Evolutionary conservation across 768 basidiomycete genomes (phyloP).

Genomic region (Rhodotorula babjevae): DNA sequence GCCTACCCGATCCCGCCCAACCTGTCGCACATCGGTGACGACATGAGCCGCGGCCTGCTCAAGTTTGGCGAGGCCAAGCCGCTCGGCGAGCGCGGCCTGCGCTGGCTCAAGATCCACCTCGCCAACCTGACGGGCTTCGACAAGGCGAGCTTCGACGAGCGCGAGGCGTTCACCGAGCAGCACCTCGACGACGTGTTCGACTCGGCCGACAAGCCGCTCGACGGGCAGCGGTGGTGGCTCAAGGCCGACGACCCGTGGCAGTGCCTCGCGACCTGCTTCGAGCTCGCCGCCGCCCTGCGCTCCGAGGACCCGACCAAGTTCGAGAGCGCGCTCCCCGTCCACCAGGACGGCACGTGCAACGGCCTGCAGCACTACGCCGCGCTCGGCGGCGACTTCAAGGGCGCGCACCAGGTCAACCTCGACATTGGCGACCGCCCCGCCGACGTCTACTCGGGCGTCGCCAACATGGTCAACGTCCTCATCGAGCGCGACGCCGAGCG

Average conservation of each 20-base stretch:
- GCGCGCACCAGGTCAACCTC: slow-evolving; percentile 89
- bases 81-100: slow-evolving; percentile 74
- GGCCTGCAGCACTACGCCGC: slow-evolving; percentile 98
- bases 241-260: slow-evolving; percentile 96
- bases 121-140: slow-evolving; percentile 90
- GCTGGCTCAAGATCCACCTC: slow-evolving; percentile 93
- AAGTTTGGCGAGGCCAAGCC: slow-evolving; percentile 73
- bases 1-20: slow-evolving; percentile 96
- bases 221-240: slow-evolving; percentile 81
- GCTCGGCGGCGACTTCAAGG: slow-evolving; percentile 81
- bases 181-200: slow-evolving; percentile 74
- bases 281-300: slow-evolving; percentile 73
- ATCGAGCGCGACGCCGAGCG: slow-evolving; percentile 50
- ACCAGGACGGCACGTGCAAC: slow-evolving; percentile 98
- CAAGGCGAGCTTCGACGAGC: slow-evolving; percentile 89
- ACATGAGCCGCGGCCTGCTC: slow-evolving; percentile 75
- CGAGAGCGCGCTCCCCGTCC: slow-evolving; percentile 74
- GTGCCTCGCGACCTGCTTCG: slow-evolving; percentile 85
- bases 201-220: slow-evolving; percentile 71
- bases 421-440: slow-evolving; percentile 72
- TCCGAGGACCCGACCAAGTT: slow-evolving; percentile 60
- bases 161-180: slow-evolving; percentile 70
- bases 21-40: slow-evolving; percentile 91
- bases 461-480: slow-evolving; percentile 70
- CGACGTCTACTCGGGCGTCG: slow-evolving; percentile 91